A percentile compares a stretch with the other conserved stretches of the same genome.
phyloP scores from a whole-genome alignment of 2,329 filamentous ascomycete species.

The Colletotrichum sp. region DNA sequence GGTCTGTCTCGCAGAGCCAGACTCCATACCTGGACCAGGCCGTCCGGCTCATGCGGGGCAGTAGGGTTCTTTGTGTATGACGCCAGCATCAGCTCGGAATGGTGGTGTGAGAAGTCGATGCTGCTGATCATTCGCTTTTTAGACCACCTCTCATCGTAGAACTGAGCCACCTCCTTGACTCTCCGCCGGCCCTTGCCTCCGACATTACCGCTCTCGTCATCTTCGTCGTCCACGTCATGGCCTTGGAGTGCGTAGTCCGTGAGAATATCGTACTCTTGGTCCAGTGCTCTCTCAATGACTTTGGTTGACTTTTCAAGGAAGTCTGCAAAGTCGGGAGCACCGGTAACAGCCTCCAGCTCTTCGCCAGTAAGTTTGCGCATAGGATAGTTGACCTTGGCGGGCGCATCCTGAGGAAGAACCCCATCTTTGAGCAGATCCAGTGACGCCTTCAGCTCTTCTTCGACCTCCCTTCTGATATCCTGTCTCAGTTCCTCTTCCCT shows the following conservation, averaged over 20 bases:
- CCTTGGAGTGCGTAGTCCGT: conserved; percentile 91
- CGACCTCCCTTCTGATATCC: conserved; percentile 85
- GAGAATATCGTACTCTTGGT: conserved; percentile 95
- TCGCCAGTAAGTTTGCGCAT: conserved; percentile 81
- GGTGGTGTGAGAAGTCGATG: conserved; percentile 94
- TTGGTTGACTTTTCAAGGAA: conserved; percentile 97
- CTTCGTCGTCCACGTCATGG: conserved; percentile 78
- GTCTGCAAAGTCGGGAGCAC: conserved; percentile 90
- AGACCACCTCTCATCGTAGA: conserved; percentile 94
- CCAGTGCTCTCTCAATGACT: conserved; percentile 92
- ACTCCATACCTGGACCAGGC: conserved; percentile 96
- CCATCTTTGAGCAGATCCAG: conserved; percentile 64
- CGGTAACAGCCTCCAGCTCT: conserved; percentile 88
- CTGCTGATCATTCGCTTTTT: conserved; percentile 98
- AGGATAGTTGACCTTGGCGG: conserved; percentile 67
- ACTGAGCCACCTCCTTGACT: conserved; percentile 88
- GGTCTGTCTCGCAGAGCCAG: conserved; percentile 91
- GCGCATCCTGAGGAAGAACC: conserved; percentile 47
- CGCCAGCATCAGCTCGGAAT: conserved; percentile 88
- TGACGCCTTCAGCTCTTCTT: conserved; percentile 84
- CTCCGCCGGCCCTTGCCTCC: conserved; percentile 74
- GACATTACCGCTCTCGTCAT: conserved; percentile 75
- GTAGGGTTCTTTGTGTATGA: conserved; percentile 98
- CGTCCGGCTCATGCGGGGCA: conserved; percentile 91
- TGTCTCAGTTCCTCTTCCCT: conserved; percentile 89